These are phyloP conservation scores for Leccinum truebloodii DNA, from an alignment of 768 basidiomycete species.

Conservation along the genomic window DNA sequence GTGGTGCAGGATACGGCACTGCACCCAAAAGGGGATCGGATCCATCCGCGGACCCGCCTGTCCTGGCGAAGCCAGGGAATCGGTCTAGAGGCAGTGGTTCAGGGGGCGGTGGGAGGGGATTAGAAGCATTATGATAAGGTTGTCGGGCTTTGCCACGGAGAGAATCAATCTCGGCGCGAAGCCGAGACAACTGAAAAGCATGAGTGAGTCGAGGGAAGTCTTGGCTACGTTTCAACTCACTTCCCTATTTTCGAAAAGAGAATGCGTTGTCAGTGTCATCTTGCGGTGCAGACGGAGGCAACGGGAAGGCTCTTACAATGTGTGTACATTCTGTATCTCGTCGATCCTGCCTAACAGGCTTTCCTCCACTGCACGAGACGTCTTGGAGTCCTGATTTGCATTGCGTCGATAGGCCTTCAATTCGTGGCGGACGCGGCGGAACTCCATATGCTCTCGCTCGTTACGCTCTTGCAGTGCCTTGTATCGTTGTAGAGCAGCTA, in stretches of 20 bases:
- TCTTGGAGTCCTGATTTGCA: constrained; percentile 36
- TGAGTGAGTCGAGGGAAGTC: constrained; percentile 20
- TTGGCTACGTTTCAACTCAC: constrained; percentile 24
- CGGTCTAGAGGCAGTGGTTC: constrained; percentile 49
- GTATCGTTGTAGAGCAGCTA: constrained; percentile 40
- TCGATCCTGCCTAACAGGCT: constrained; percentile 35
- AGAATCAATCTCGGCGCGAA: constrained; percentile 39
- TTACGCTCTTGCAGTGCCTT: constrained; percentile 38
- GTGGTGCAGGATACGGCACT: constrained; percentile 31
- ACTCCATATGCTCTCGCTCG: constrained; percentile 32
- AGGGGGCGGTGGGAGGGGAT: constrained; percentile 60
- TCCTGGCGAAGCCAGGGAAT: constrained; percentile 43
- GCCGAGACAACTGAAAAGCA: constrained; percentile 32
- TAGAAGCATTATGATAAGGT: constrained; percentile 36
- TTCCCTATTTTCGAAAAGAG: constrained; percentile 22
- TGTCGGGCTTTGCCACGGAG: constrained; percentile 34
- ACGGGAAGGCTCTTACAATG: constrained; percentile 23
- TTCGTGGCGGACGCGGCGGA: constrained; percentile 35
- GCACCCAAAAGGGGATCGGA: constrained; percentile 22
- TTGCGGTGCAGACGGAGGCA: constrained; percentile 4
- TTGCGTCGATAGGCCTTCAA: constrained; percentile 31
- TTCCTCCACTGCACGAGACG: constrained; percentile 38
- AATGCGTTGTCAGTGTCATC: constrained; percentile 13
- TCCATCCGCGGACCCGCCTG: constrained; percentile 25
- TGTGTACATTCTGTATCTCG: constrained; percentile 33